Percentiles rank a stretch among this genome's conserved stretches.
Conservation (phyloP, 2,329 filamentous ascomycete species). For the Fusarium newnesense region DNA sequence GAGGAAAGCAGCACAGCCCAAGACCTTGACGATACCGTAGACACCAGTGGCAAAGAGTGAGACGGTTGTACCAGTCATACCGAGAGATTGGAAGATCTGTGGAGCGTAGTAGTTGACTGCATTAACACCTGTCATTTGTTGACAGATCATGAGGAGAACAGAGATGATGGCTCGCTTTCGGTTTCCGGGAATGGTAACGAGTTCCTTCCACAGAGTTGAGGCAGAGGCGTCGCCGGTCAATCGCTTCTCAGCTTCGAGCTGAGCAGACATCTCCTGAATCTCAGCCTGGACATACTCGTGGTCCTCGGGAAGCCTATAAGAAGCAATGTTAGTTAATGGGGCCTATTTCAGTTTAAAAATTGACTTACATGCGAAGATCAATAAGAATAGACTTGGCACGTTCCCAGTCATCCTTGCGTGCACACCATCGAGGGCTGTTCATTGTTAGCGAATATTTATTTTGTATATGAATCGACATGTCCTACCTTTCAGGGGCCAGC, state of each 20-base stretch:
- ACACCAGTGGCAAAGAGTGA: constrained; percentile 78
- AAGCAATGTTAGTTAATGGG: neutral
- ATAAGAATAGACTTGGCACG: constrained; percentile 66
- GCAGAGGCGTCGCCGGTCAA: constrained; percentile 63
- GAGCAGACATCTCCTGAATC: constrained; percentile 68
- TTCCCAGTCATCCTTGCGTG: constrained; percentile 75
- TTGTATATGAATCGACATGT: neutral
- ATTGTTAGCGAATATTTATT: constrained; percentile 5
- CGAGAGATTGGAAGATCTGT: constrained; percentile 73
- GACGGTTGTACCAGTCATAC: constrained; percentile 64
- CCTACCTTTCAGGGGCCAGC: constrained; percentile 62
- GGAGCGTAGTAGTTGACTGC: constrained; percentile 73
- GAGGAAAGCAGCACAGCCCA: constrained; percentile 71
- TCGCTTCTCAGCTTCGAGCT: constrained; percentile 70
- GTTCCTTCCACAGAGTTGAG: constrained; percentile 71
- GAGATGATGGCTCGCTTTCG: constrained; percentile 72
- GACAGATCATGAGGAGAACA: constrained; percentile 71
- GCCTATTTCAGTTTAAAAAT: too few species aligned
- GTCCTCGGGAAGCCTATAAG: constrained; percentile 58
- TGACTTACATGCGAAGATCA: constrained; percentile 55
- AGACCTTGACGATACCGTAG: constrained; percentile 78
- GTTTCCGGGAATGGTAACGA: constrained; percentile 69
- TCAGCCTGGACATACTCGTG: constrained; percentile 68
- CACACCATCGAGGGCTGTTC: constrained; percentile 73
- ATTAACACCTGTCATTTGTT: constrained; percentile 76